Percentiles rank a stretch among this genome's conserved stretches.
Evolutionary conservation across 495 filamentous ascomycete genomes (phyloP).

Genomic region (Penicillium ochrochloron): DNA sequence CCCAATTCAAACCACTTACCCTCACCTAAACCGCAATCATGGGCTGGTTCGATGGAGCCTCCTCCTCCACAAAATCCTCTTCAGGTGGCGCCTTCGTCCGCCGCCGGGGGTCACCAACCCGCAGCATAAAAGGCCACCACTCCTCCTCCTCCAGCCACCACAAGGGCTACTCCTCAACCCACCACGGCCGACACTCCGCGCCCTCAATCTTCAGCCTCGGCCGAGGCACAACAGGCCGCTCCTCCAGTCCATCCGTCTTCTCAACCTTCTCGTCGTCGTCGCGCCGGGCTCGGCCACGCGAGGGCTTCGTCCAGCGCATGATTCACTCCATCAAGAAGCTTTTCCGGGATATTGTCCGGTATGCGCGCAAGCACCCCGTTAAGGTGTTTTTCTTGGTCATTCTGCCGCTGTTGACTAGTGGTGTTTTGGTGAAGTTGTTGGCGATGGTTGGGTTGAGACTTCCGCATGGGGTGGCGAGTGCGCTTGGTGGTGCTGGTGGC

Average conservation of each 20-base stretch:
- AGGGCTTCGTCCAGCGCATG: constrained; percentile 72
- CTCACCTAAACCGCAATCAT: constrained; percentile 29
- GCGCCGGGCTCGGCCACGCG: constrained; percentile 69
- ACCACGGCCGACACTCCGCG: constrained; percentile 48
- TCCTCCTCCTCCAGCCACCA: neutral
- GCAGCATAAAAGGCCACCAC: constrained; percentile 38
- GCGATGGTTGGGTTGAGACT: constrained; percentile 75
- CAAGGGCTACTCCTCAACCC: constrained; percentile 41
- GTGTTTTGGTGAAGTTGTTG: constrained; percentile 72
- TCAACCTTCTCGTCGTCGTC: constrained; percentile 58
- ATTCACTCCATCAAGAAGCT: constrained; percentile 72
- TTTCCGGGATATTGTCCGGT: constrained; percentile 73
- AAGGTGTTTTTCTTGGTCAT: constrained; percentile 86
- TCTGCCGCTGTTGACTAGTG: constrained; percentile 81
- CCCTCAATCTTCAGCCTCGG: constrained; percentile 58
- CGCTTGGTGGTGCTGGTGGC: constrained; percentile 50
- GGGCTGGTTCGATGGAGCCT: constrained; percentile 56
- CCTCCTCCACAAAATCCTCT: constrained; percentile 29
- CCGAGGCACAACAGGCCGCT: constrained; percentile 44
- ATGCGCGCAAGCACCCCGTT: constrained; percentile 75
- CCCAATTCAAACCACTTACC: neutral
- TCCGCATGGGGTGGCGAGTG: constrained; percentile 63
- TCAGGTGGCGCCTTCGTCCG: constrained; percentile 32
- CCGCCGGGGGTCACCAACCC: constrained; percentile 41
- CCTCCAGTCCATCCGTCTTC: constrained; percentile 54